Conservation (phyloP, 352 stramenopile species). For the Nothophytophthora sp. region DNA sequence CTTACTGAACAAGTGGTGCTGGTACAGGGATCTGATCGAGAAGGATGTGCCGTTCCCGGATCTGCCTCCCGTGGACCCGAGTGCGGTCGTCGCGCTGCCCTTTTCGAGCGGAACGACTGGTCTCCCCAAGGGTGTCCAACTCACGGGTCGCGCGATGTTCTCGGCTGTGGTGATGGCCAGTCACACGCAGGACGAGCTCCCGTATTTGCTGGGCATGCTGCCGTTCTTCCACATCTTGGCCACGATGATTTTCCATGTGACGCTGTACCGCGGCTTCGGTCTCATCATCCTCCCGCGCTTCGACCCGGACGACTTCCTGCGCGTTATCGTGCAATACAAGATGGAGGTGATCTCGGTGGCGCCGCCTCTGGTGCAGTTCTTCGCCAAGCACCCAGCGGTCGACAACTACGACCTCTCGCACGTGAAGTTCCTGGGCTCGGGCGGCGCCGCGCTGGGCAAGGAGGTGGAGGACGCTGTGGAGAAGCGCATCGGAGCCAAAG, state of each 20-base stretch:
- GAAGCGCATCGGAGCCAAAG: constrained; percentile 49
- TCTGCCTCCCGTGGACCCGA: no score
- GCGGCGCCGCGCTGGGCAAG: constrained; percentile 76
- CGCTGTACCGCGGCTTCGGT: constrained; percentile 70
- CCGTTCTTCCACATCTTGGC: constrained; percentile 97
- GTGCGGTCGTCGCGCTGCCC: no score
- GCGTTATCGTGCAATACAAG: constrained; percentile 69
- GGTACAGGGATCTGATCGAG: no score
- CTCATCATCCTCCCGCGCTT: constrained; percentile 91
- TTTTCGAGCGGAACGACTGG: no score
- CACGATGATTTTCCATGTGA: constrained; percentile 79
- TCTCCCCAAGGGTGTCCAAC: constrained; percentile 85
- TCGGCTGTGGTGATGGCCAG: constrained; percentile 54
- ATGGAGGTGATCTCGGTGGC: constrained; percentile 49
- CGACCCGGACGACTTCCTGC: constrained; percentile 87
- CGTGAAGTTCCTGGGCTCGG: constrained; percentile 67
- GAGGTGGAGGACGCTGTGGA: constrained; percentile 61
- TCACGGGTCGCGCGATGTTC: constrained; percentile 84
- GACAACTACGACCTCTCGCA: constrained; percentile 86
- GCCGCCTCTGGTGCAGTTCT: constrained; percentile 71
- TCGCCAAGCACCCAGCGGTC: constrained; percentile 85
- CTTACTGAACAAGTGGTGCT: no score
- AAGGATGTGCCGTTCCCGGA: no score
- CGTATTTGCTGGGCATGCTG: constrained; percentile 57
- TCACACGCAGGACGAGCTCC: constrained; percentile 36